Evolutionary conservation across 2,329 filamentous ascomycete species (phyloP), one percentile per base, ranked within the genome.

Genomic region (Amylocarpus encephaloides): DNA sequence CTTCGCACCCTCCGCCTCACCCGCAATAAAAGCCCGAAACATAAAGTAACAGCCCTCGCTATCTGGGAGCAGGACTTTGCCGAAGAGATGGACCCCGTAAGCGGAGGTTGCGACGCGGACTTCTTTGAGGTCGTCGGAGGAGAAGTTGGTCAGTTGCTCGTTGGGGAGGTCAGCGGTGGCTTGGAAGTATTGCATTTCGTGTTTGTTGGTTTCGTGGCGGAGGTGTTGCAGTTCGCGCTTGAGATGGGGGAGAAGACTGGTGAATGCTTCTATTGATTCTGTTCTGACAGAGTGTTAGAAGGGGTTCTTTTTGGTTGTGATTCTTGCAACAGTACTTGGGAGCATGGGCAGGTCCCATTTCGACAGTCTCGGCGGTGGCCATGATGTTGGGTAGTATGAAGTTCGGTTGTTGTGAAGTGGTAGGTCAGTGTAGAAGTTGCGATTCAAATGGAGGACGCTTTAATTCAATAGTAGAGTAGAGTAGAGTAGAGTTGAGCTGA

Each of bases 101-200:
- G 74, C 73, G 1, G 70, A 70, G 6, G 61, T 55, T 41, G 69
- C 75, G 7, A 74, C 67, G 47, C 74, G 71, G 18, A 77, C 74
- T 39, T 64, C 55, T 18, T 67, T 66, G 11, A 77, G 63, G 64
- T 77, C 69, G 39, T 68, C 62, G 15, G 64, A 59, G 30, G 59
- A 57, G 53, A 65, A 65, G 35, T 49, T 61, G 35, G 62, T 64
- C 30, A 66, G 57, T 48, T 64, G 54, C 5, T 61, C 44, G 35
- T 65, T 54, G 13, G 61, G 56, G 30, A 66, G 47, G 29, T 61
- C 46, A 6, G 51, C 34, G 30, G 73, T 73, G 2, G 73, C 70
- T n/a, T 71, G 70, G 67, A 80, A 80, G 63, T 77, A 78, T 53
- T 76, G 71, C 7, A 70, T 71, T 55, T 79, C 76, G 56, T 80